These are phyloP conservation scores for Pseudomonodictys pantanalensis DNA, from an alignment of 495 filamentous ascomycete species.

Conservation along the genomic window DNA sequence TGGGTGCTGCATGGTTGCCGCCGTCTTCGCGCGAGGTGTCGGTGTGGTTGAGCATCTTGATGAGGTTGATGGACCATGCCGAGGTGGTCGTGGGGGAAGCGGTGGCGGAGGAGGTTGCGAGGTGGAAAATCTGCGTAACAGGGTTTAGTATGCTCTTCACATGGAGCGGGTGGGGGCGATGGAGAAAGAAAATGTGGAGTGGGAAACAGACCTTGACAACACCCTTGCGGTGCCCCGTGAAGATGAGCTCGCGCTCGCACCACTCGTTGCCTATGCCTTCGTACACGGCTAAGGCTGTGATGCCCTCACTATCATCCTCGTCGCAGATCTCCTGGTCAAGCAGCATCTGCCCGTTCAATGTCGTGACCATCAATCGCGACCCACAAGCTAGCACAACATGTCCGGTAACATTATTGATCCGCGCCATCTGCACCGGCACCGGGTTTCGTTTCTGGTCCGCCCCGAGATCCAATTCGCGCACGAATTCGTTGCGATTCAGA, in stretches of 20 bases:
- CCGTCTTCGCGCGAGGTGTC: slow-evolving; percentile 71
- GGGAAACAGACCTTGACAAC: slow-evolving; percentile 64
- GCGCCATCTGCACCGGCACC: slow-evolving; percentile 61
- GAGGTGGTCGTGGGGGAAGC: slow-evolving; percentile 33
- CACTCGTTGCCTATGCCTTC: slow-evolving; percentile 90
- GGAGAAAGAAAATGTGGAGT: neutral
- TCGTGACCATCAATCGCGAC: slow-evolving; percentile 71
- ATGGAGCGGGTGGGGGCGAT: neutral
- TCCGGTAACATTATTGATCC: slow-evolving; percentile 85
- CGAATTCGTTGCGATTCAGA: slow-evolving; percentile 80
- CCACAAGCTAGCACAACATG: slow-evolving; percentile 82
- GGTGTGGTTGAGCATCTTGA: slow-evolving; percentile 80
- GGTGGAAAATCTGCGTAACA: slow-evolving; percentile 52
- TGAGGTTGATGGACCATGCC: slow-evolving; percentile 56
- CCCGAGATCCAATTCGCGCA: slow-evolving; percentile 65
- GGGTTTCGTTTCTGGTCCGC: slow-evolving; percentile 27
- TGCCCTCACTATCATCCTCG: slow-evolving; percentile 59
- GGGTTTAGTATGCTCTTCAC: neutral
- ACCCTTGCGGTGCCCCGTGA: slow-evolving; percentile 83
- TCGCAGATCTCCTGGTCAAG: slow-evolving; percentile 76
- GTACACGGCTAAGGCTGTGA: slow-evolving; percentile 85
- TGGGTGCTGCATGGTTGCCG: slow-evolving; percentile 71
- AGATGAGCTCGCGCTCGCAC: slow-evolving; percentile 79
- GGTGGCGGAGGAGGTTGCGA: slow-evolving; percentile 44
- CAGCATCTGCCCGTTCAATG: slow-evolving; percentile 79